Evolutionary conservation across 2,329 filamentous ascomycete species (phyloP), one percentile per base, ranked within the genome.

Genomic region (Alternaria sp.): DNA sequence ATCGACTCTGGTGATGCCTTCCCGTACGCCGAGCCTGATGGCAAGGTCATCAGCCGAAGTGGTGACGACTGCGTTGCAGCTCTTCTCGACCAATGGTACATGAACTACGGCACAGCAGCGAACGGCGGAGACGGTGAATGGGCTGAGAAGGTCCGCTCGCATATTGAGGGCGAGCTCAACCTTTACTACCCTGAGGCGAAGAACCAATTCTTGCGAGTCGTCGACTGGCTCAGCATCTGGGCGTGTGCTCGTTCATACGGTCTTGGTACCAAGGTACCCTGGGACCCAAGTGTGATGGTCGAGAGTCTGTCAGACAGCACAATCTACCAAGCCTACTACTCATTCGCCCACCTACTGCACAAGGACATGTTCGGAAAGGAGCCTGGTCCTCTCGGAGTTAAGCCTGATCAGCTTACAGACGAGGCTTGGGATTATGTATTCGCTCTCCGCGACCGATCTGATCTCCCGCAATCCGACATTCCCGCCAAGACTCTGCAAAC

Each of bases 371-470:
- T 93, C 69, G 95, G 95, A 54, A 87, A 90, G 60, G 72, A 79
- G 54, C 56, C 69, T 22, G 76, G 76, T 2, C 67, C 72, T 36
- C 68, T 77, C 4, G 71, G 72, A 64, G 86, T 98, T 67, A 87
- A 85, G 44, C 84, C 93, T 1, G 92, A 95, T 59, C 93, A 97
- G 80, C 94, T 98, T 90, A 93, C 86, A 9, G 94, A 97, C 68
- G 93, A 96, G 71, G 92, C 97, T 48, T 99, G 94, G 93, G 94
- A 99, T 80, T 97, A 97, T 77, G 83, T 98, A 69, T 97, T 98
- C 82, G 90, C 88, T 76, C 89, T 92, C 58, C 87, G 89, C 18
- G 89, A 93, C 57, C 87, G 89, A 22, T 89, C 92, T 57, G 85
- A 84, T 63, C 86, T 94, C 28, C 87, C 90, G 16, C 78, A 87